These are phyloP conservation scores for Solanum medicagineum DNA, from an alignment of 257 asterid species.

Conservation along the genomic window DNA sequence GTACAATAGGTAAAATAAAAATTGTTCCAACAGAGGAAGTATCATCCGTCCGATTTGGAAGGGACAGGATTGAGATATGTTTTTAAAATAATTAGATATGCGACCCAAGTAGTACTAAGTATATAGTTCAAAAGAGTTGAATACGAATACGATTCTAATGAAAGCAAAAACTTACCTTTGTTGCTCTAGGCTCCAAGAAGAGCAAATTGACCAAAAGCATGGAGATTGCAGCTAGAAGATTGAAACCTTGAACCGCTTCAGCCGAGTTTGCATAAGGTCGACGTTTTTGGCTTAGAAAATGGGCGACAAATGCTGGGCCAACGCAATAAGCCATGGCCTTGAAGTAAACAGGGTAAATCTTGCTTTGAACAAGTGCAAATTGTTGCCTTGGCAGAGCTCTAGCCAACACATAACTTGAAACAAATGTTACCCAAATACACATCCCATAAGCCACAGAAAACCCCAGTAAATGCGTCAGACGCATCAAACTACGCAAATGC, in stretches of 20 bases:
- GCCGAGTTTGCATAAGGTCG: background rate
- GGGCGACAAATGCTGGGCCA: conserved; percentile 44
- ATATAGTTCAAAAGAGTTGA: background rate
- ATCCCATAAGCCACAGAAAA: conserved; percentile 56
- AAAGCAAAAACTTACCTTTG: conserved; percentile 29
- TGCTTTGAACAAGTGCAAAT: conserved; percentile 61
- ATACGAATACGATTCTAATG: background rate
- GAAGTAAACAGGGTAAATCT: conserved; percentile 65
- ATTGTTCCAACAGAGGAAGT: no score
- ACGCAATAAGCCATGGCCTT: conserved; percentile 51
- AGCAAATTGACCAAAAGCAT: conserved; percentile 35
- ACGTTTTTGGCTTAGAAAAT: conserved; percentile 23
- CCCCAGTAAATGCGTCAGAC: conserved; percentile 36
- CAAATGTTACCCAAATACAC: conserved; percentile 64
- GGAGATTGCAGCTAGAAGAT: conserved; percentile 33
- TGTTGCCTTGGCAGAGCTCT: conserved; percentile 56
- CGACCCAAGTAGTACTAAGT: background rate
- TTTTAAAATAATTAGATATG: background rate
- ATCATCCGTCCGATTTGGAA: background rate
- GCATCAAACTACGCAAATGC: conserved; percentile 8
- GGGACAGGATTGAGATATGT: background rate
- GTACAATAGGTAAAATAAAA: no score
- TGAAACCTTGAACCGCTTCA: conserved; percentile 22
- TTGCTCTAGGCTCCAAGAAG: conserved; percentile 67
- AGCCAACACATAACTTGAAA: conserved; percentile 57